phyloP scores from a whole-genome alignment of 345 rosid species.

The Aegle marmelos region DNA sequence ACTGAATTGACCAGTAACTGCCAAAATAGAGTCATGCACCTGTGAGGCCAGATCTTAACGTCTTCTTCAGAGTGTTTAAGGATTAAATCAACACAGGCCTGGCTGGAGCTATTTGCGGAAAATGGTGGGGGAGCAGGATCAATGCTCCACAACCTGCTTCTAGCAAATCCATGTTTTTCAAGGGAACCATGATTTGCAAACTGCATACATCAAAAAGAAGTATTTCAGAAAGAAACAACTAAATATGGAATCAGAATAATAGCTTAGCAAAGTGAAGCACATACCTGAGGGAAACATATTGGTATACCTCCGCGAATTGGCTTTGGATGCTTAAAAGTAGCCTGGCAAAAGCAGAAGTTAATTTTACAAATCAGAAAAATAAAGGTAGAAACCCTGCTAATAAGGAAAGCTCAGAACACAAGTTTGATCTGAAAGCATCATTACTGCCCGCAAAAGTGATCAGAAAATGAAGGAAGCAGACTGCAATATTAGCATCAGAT shows the following conservation, averaged over 20 bases:
- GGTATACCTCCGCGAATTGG: conserved; percentile 94
- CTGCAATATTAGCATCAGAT: neutral
- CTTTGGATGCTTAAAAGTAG: conserved; percentile 59
- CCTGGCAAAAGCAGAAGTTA: conserved; percentile 39
- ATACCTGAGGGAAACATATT: conserved; percentile 87
- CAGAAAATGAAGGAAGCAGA: neutral
- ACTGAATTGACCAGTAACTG: neutral
- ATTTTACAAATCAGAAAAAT: neutral
- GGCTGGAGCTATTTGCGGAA: conserved; percentile 30
- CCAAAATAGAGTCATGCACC: conserved; percentile 34
- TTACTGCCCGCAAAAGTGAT: neutral
- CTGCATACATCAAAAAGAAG: conserved; percentile 33
- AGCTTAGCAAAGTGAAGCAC: conserved; percentile 19
- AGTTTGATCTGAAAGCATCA: neutral
- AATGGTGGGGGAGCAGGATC: conserved; percentile 73
- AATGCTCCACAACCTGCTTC: conserved; percentile 68
- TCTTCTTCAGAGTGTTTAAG: conserved; percentile 63
- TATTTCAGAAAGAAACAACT: conserved; percentile 19
- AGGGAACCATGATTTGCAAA: conserved; percentile 66
- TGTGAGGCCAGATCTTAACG: conserved; percentile 80
- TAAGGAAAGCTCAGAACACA: neutral
- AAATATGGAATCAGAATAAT: neutral
- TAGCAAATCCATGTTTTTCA: conserved; percentile 81
- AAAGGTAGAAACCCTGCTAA: neutral
- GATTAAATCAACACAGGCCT: conserved; percentile 67